Evolutionary conservation across 345 rosid species (phyloP).

Genomic region (Eucalyptus coolabah): DNA sequence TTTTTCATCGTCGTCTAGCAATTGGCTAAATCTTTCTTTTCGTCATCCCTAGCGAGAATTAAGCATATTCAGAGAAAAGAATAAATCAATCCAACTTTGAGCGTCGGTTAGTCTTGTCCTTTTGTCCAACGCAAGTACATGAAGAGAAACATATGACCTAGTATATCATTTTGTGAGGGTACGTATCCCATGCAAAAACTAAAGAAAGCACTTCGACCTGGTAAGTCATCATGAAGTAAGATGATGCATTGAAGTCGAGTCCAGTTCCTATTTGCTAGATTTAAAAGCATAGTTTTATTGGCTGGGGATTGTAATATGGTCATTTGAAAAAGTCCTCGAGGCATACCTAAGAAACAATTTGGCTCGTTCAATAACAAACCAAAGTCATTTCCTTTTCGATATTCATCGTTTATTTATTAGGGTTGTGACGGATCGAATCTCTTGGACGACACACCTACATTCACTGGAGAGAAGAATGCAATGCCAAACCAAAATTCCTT

Average conservation of each 20-base stretch:
- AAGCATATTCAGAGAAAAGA: background rate
- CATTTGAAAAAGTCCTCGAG: background rate
- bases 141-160: background rate
- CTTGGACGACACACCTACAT: slow-evolving; percentile 28
- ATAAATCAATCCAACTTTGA: background rate
- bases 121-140: background rate
- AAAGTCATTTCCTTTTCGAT: background rate
- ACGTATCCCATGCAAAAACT: background rate
- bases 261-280: background rate
- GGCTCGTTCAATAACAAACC: background rate
- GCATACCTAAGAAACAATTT: background rate
- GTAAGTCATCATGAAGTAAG: background rate
- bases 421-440: slow-evolving; percentile 53
- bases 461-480: slow-evolving; percentile 44
- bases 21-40: background rate
- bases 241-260: background rate
- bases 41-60: background rate
- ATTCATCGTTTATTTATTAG: slow-evolving; percentile 1
- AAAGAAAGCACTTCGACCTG: background rate
- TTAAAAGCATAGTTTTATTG: background rate
- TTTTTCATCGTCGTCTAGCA: background rate
- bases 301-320: background rate
- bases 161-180: background rate
- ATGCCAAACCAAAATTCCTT: slow-evolving; percentile 22
- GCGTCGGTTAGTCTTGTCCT: background rate